Conservation (phyloP, 176 grass and related monocot species). For the Hordeum vulgare region DNA sequence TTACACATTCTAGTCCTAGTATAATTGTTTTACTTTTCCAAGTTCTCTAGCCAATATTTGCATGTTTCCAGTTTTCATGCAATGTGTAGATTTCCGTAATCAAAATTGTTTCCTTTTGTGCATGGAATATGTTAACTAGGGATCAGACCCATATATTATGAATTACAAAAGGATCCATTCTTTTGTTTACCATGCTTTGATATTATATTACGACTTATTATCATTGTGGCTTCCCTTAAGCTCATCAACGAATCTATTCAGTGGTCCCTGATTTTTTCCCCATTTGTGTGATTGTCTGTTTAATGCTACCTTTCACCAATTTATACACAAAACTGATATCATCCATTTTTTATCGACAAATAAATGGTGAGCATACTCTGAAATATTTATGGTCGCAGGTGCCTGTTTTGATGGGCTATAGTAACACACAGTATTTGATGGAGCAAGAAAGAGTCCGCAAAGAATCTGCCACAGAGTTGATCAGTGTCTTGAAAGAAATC, state of each 20-base stretch:
- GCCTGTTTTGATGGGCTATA: constrained; percentile 65
- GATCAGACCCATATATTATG: not conserved
- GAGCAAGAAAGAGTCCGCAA: constrained; percentile 48
- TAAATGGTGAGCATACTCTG: constrained; percentile 19
- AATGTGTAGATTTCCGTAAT: not conserved
- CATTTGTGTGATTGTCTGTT: not conserved
- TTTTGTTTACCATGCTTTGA: not conserved
- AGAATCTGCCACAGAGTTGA: constrained; percentile 32
- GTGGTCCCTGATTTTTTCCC: not conserved
- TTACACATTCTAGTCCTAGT: not conserved
- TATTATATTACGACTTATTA: not conserved
- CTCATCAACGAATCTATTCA: not conserved
- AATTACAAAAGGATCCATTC: not conserved
- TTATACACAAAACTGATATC: constrained; percentile 1
- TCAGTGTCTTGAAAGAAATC: constrained; percentile 54
- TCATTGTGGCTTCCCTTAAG: not conserved
- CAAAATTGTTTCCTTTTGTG: not conserved
- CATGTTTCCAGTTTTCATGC: not conserved
- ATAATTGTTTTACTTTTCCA: not conserved
- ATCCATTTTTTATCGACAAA: constrained; percentile 17
- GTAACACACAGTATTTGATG: constrained; percentile 46
- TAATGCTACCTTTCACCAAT: constrained; percentile 2
- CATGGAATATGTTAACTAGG: not conserved
- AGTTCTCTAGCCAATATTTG: not conserved
- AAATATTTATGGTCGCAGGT: constrained; percentile 46